Evolutionary conservation across 768 basidiomycete genomes (phyloP).

Genomic region (Tephrocybe sp.): DNA sequence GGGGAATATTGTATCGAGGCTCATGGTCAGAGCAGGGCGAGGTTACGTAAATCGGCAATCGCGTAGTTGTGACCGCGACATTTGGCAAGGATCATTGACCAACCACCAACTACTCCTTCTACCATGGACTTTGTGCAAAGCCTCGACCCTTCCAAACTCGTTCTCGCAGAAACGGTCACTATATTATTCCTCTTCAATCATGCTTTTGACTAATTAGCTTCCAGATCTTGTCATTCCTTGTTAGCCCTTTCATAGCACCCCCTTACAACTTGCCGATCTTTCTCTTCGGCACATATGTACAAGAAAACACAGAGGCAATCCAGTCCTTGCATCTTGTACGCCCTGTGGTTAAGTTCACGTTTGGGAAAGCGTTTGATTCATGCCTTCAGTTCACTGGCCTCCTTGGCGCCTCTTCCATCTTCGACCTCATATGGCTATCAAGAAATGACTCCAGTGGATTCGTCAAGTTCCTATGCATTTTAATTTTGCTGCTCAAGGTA

Average conservation of each 20-base stretch:
- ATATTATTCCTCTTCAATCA: background rate
- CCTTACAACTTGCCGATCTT: constrained; percentile 83
- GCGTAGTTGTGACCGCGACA: too few relatives aligned
- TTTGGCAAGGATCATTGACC: background rate
- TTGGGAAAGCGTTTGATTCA: background rate
- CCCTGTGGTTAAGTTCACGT: background rate
- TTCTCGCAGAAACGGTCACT: constrained; percentile 59
- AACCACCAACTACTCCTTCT: background rate
- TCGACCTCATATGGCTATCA: constrained; percentile 73
- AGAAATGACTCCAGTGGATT: constrained; percentile 56
- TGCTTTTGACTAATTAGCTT: background rate
- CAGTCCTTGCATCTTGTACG: constrained; percentile 67
- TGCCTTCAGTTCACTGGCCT: constrained; percentile 60
- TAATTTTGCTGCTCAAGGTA: constrained; percentile 63
- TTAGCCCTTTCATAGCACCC: constrained; percentile 57
- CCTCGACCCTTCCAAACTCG: constrained; percentile 72
- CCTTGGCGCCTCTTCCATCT: constrained; percentile 58
- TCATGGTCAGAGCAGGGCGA: background rate
- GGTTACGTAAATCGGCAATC: background rate
- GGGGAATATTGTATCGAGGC: constrained; percentile 71
- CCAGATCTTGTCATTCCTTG: constrained; percentile 62
- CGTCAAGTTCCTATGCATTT: constrained; percentile 51
- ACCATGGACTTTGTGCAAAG: constrained; percentile 66
- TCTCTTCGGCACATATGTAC: constrained; percentile 72
- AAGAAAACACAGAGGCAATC: constrained; percentile 64